Evolutionary conservation across 176 grass and related monocot species (phyloP), one percentile per base, ranked within the genome.

Genomic region (Eleusine coracana): DNA sequence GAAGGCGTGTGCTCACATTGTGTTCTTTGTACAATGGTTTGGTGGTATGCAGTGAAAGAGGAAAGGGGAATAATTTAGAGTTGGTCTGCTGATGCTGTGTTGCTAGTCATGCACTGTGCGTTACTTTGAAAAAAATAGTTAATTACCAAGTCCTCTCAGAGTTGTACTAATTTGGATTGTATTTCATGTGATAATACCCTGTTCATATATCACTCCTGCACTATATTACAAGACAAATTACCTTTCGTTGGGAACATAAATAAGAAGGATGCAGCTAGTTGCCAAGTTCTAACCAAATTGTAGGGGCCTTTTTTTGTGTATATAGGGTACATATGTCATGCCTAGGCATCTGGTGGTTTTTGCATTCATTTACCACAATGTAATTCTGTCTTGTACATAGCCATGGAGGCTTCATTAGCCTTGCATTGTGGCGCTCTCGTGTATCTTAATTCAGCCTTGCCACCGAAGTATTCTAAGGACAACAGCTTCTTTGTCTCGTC

Each of bases 41-140:
- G 5, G 66, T 15, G 41, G 25, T 5, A 18, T 41, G 65, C 16
- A 64, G 54, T 55, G 44, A 16, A 72, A 80, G n/a, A 46, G 75
- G 54, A 34, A 79, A 40, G 13, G 13, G 37, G 36, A 38, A 7
- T 77, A 83, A 41, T 79, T 34, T 34, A 15, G 67, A 71, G 50
- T 55, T 86, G 10, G 23, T 68, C 31, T 67, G 56, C 9, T 38
- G 44, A 75, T 84, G 23, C 39, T 50, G 20, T 69, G 25, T 10
- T 67, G 7, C 63, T 70, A 69, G n/a, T 52, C 37, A 58, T 68
- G 48, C 0, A 12, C 2, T 38, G 20, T 85, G 65, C 72, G 68
- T 42, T 29, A 68, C 25, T 76, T 76, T 10, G 18, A 76, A 84
- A 15, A 55, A 39, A 7, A 10, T 60, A 70, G 8, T 61, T 21